Percentiles rank a stretch among this genome's conserved stretches.
Evolutionary conservation across 139 green algal genomes (phyloP).

Genomic region (Coelastrella sp.): DNA sequence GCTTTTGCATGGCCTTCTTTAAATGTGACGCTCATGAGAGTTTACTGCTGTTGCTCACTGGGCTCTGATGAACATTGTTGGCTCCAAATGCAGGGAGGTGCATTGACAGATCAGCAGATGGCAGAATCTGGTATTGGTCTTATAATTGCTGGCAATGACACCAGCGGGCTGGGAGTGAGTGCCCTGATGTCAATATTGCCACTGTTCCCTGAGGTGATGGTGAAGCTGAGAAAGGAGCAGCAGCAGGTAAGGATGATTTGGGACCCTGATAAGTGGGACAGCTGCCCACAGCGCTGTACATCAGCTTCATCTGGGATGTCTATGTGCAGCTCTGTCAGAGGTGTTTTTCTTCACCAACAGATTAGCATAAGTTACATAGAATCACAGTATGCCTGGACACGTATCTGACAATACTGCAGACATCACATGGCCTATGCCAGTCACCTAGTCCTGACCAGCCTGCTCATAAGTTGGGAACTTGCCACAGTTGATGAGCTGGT

Average conservation of each 20-base stretch:
- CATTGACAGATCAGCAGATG: not conserved
- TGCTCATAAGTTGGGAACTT: too few species aligned
- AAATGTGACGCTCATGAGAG: not conserved
- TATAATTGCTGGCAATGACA: conserved; percentile 43
- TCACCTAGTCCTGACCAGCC: too few species aligned
- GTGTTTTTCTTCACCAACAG: not conserved
- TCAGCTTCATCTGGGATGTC: too few species aligned
- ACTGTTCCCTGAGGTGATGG: conserved; percentile 10
- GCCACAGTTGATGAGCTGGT: not conserved
- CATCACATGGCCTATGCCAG: too few species aligned
- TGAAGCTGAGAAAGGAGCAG: conserved; percentile 29
- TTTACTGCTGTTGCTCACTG: not conserved
- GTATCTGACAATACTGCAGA: not conserved
- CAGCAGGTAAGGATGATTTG: not conserved
- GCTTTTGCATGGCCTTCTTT: not conserved
- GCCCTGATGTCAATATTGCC: conserved; percentile 32
- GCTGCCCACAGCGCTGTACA: too few species aligned
- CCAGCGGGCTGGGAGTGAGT: conserved; percentile 33
- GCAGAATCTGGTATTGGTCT: conserved; percentile 21
- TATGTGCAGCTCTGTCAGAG: too few species aligned
- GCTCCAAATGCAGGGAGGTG: not conserved
- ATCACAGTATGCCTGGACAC: not conserved
- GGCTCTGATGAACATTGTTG: not conserved
- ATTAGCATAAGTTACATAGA: not conserved
- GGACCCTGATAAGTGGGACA: not conserved